Evolutionary conservation across 2,329 filamentous ascomycete genomes (phyloP).

Genomic region (Diaporthe destruens): DNA sequence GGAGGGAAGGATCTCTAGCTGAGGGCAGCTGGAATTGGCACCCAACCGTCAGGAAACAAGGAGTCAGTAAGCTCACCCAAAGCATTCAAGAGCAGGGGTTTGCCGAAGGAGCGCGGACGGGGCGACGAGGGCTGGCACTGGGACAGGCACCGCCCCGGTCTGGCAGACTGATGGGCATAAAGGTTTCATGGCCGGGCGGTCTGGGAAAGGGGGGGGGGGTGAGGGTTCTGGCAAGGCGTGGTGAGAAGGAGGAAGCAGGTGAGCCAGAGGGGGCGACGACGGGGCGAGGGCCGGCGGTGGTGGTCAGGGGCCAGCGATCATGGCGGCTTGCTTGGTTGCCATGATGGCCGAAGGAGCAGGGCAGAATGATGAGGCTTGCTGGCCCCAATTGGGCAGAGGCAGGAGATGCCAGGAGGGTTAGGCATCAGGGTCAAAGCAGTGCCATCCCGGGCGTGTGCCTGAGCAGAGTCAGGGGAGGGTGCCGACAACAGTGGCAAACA

Average conservation of each 20-base stretch:
- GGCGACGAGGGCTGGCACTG: constrained; percentile 16
- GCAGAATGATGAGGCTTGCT: constrained; percentile 23
- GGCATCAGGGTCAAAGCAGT: constrained; percentile 26
- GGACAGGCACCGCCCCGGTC: constrained; percentile 28
- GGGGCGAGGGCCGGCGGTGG: background rate
- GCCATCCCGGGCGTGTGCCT: constrained; percentile 30
- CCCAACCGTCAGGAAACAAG: constrained; percentile 7
- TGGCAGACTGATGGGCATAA: constrained; percentile 31
- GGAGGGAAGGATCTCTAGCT: constrained; percentile 17
- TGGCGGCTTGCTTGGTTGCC: background rate
- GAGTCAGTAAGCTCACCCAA: constrained; percentile 15
- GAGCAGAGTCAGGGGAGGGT: constrained; percentile 20
- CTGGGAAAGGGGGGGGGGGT: too few relatives aligned
- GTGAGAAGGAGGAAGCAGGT: constrained; percentile 25
- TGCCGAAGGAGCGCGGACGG: constrained; percentile 9
- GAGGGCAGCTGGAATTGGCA: background rate
- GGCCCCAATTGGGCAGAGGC: constrained; percentile 28
- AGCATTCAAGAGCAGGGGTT: constrained; percentile 13
- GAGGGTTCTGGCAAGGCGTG: background rate
- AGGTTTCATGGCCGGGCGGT: constrained; percentile 15
- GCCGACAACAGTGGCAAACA: constrained; percentile 3
- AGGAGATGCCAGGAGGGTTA: constrained; percentile 29
- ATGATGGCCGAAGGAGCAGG: constrained; percentile 7
- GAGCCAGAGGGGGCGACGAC: constrained; percentile 18
- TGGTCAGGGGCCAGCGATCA: constrained; percentile 20